Percentiles rank a stretch among this genome's conserved stretches.
phyloP scores from a whole-genome alignment of 148 eudicot genomes.

The Vaccinium corymbosum region DNA sequence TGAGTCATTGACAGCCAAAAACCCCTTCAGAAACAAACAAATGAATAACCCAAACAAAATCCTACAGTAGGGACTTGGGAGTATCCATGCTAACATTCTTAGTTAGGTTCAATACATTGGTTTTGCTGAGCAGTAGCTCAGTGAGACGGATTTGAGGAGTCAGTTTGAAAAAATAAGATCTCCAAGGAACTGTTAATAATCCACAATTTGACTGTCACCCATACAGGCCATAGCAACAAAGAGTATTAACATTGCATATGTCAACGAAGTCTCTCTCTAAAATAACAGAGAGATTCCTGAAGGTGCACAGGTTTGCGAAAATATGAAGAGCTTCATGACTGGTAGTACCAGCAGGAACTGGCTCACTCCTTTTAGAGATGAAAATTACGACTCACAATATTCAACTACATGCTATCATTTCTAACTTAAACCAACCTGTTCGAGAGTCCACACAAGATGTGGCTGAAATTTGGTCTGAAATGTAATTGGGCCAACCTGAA shows the following conservation, averaged over 20 bases:
- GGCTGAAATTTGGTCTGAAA: constrained; percentile 77
- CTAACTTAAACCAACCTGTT: constrained; percentile 53
- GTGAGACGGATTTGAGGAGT: background rate
- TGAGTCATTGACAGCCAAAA: background rate
- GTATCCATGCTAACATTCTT: background rate
- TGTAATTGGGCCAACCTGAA: constrained; percentile 75
- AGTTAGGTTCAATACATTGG: background rate
- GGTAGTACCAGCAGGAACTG: constrained; percentile 8
- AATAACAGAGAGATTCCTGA: background rate
- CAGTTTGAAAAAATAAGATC: background rate
- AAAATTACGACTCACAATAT: background rate
- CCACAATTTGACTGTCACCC: background rate
- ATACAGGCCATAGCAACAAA: background rate
- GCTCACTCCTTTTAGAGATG: background rate
- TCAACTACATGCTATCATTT: background rate
- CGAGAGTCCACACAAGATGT: constrained; percentile 87
- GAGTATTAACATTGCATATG: background rate
- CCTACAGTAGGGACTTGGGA: background rate
- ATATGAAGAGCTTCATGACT: background rate
- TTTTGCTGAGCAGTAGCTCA: background rate
- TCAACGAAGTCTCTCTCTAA: background rate
- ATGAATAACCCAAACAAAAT: background rate
- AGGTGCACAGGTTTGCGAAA: background rate
- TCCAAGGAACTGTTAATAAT: background rate
- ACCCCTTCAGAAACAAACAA: background rate